A percentile compares a stretch with the other conserved stretches of the same genome.
Conservation (phyloP, 2,329 filamentous ascomycete species). For the Cryphonectria naterciae region DNA sequence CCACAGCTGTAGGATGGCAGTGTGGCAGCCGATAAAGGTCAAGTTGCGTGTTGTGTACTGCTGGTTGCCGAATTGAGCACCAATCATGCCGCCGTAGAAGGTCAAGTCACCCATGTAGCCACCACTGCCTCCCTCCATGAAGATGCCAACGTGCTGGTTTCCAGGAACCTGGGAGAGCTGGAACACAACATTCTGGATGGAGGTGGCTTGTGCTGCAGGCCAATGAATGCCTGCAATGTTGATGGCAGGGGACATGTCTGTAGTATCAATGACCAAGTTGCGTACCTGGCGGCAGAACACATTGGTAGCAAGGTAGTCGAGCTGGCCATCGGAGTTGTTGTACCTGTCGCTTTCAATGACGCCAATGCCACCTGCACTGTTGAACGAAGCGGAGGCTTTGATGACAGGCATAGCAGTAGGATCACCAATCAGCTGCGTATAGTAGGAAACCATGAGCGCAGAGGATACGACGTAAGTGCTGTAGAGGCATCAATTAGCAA, state of each 20-base stretch:
- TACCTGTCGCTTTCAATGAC: slow-evolving; percentile 55
- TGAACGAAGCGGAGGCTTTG: slow-evolving; percentile 55
- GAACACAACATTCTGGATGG: slow-evolving; percentile 63
- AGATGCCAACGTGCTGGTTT: slow-evolving; percentile 60
- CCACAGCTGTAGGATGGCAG: slow-evolving; percentile 73
- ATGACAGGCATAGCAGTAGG: slow-evolving; percentile 61
- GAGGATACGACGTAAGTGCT: slow-evolving; percentile 69
- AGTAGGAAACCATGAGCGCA: slow-evolving; percentile 76
- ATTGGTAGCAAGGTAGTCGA: slow-evolving; percentile 59
- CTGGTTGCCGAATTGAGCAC: slow-evolving; percentile 63
- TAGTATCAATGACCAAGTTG: slow-evolving; percentile 62
- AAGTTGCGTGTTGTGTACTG: slow-evolving; percentile 73
- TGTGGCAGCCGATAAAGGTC: slow-evolving; percentile 65
- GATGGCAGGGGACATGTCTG: slow-evolving; percentile 49
- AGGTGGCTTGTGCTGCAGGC: slow-evolving; percentile 69
- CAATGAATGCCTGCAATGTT: slow-evolving; percentile 64
- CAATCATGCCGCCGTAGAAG: slow-evolving; percentile 71
- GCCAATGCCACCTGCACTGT: slow-evolving; percentile 40
- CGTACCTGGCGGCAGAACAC: slow-evolving; percentile 64
- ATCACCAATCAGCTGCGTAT: slow-evolving; percentile 77
- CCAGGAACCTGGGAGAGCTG: slow-evolving; percentile 49
- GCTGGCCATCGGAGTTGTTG: slow-evolving; percentile 39
- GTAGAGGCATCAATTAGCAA: neutral
- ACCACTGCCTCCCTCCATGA: slow-evolving; percentile 67
- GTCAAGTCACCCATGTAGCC: slow-evolving; percentile 71